Evolutionary conservation across 176 grass and related monocot species (phyloP).

Genomic region (Bothriochloa decipiens): DNA sequence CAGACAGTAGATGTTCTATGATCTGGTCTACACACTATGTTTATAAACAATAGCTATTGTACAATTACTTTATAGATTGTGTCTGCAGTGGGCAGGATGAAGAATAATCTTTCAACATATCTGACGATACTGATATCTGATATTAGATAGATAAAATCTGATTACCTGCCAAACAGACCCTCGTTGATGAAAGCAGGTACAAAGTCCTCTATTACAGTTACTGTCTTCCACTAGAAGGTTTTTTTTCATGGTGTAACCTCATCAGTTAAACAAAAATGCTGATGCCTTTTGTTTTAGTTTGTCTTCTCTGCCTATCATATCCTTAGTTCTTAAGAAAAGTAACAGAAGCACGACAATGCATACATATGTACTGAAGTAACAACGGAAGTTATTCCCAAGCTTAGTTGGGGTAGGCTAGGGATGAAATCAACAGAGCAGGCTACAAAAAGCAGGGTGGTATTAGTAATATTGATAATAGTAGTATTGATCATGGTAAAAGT

Average conservation of each 20-base stretch:
- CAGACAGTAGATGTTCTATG: not conserved
- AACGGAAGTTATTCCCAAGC: not conserved
- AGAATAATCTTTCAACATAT: constrained; percentile 42
- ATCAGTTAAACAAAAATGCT: not conserved
- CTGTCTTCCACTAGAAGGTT: not conserved
- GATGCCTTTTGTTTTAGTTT: not conserved
- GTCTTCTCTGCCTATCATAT: not conserved
- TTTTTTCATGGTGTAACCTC: not conserved
- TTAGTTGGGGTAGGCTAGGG: not conserved
- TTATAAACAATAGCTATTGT: not conserved
- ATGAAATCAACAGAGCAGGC: not conserved
- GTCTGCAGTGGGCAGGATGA: constrained; percentile 49
- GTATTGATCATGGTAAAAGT: not conserved
- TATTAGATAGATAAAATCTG: constrained; percentile 40
- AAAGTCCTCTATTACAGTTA: not conserved
- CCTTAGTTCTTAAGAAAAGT: not conserved
- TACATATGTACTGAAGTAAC: not conserved
- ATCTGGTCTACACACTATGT: not conserved
- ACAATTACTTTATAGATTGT: constrained; percentile 13
- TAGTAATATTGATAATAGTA: not conserved
- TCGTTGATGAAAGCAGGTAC: constrained; percentile 42
- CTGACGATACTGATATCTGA: constrained; percentile 29
- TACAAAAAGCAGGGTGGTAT: not conserved
- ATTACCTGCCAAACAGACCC: constrained; percentile 24
- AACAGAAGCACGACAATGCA: not conserved